Base-by-base conservation (phyloP, 2,329 filamentous ascomycete species). In the Neofusicoccum laricinum region DNA sequence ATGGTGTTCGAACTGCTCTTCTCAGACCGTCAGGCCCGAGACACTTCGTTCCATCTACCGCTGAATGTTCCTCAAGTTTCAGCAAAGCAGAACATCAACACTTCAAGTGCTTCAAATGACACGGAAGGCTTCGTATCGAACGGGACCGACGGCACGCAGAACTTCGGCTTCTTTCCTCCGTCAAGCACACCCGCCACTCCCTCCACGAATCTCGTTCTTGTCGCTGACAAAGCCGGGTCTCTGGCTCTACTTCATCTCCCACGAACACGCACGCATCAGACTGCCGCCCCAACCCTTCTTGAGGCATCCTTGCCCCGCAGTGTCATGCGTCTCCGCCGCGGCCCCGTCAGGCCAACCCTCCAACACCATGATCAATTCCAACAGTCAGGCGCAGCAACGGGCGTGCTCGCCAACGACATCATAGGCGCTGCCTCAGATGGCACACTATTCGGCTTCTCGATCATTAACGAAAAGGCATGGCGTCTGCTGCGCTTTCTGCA, bases 401-500 rank as follows among this genome's bases (percentile, higher is more conserved):
- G 79, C 46, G 68, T 84, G 25, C 70, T 80, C 0, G 71, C 73
- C n/a, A 77, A 81, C 45, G 75, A 85, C 36, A 79, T 84, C 30
- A 68, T 86, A 14, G 80, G 82, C 25, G 80, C 80, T 21, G 81
- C 81, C 53, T 77, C 81, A 62, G 83, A 85, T 64, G 85, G 85
- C 38, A 79, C 81, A 1, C 70, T 87, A 14, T 80, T 81, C 48
- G 74, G 78, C 15, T 89, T 97, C 69, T 85, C 85, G 0, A 77
- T 93, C 14, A 77, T 98, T 0, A 79, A 82, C 10, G 71, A 84
- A 17, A 76, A 84, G 2, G 84, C 88, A 7, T 90, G 89, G 86
- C 82, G 83, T 6, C 80, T 96, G 3, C 81, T 98, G 4, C 84
- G 84, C 64, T 87, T 94, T 67, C 73, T 97, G 1, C 89, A 96